phyloP scores from a whole-genome alignment of 345 rosid genomes.

The Schrenkiella parvula region DNA sequence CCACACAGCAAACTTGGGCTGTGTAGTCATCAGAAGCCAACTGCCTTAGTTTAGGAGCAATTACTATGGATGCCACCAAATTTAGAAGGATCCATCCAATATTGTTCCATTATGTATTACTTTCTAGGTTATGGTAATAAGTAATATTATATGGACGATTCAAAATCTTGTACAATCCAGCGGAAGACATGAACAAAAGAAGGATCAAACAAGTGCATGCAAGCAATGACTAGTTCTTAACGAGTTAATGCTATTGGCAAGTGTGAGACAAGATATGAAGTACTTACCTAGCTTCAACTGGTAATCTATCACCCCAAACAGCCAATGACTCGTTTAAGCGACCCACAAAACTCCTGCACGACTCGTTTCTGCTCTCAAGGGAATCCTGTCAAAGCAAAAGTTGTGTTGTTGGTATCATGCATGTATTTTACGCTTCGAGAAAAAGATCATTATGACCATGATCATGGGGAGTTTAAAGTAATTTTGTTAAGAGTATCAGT shows the following conservation, averaged over 20 bases:
- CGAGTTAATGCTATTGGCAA: background rate
- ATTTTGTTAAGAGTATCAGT: background rate
- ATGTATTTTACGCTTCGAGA: background rate
- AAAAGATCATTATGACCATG: background rate
- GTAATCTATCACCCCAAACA: conserved; percentile 63
- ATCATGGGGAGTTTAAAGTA: background rate
- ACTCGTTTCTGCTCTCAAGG: conserved; percentile 59
- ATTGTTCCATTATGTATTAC: conserved; percentile 2
- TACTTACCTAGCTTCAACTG: conserved; percentile 72
- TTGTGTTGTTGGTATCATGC: background rate
- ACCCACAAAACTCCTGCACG: conserved; percentile 55
- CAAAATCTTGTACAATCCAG: background rate
- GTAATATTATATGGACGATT: background rate
- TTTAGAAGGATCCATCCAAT: conserved; percentile 56
- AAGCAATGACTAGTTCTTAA: background rate
- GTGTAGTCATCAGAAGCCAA: conserved; percentile 84
- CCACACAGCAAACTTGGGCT: conserved; percentile 58
- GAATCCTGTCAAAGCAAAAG: conserved; percentile 56
- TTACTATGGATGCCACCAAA: conserved; percentile 58
- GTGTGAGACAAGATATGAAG: background rate
- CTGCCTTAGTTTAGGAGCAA: conserved; percentile 59
- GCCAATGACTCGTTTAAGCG: conserved; percentile 63
- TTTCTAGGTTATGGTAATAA: background rate
- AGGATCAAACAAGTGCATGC: conserved; percentile 8
- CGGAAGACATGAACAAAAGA: background rate